Evolutionary conservation across 805 yeast species (phyloP).

Genomic region (Ogataea neopini): DNA sequence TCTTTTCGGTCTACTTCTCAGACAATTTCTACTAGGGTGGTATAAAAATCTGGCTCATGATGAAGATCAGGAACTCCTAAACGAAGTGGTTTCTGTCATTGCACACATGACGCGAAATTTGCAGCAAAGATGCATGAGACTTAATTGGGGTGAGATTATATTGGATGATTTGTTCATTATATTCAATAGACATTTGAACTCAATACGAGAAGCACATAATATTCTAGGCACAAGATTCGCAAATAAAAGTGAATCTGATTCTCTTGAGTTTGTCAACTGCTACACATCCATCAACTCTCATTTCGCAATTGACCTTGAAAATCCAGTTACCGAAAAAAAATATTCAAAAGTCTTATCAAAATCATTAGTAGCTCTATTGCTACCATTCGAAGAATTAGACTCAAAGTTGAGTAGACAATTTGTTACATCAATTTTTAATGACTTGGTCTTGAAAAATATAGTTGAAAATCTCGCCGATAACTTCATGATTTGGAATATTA

Average conservation of each 20-base stretch:
- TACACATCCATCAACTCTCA: constrained; percentile 25
- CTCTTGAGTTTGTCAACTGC: constrained; percentile 16
- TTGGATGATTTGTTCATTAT: constrained; percentile 48
- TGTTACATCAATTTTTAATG: constrained; percentile 42
- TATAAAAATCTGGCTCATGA: constrained; percentile 39
- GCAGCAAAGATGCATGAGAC: constrained; percentile 34
- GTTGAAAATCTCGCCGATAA: constrained; percentile 50
- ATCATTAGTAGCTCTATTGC: constrained; percentile 35
- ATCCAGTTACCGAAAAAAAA: constrained; percentile 27
- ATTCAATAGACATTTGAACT: constrained; percentile 32
- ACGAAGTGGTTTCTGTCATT: constrained; percentile 40
- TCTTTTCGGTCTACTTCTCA: constrained; percentile 45
- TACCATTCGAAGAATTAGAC: constrained; percentile 44
- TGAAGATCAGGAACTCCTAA: constrained; percentile 42
- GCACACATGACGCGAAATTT: constrained; percentile 43
- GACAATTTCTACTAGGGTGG: constrained; percentile 50
- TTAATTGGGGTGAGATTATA: constrained; percentile 40
- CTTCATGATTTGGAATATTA: constrained; percentile 51
- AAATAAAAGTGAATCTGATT: constrained; percentile 1
- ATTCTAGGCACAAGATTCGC: constrained; percentile 21
- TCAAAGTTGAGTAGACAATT: constrained; percentile 42
- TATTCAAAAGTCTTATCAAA: constrained; percentile 40
- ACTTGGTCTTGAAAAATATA: constrained; percentile 42
- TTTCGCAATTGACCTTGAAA: constrained; percentile 21
- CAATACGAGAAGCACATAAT: constrained; percentile 11